Evolutionary conservation across 768 basidiomycete species (phyloP), one percentile per base, ranked within the genome.

Genomic region (Calocybe gangraenosa): DNA sequence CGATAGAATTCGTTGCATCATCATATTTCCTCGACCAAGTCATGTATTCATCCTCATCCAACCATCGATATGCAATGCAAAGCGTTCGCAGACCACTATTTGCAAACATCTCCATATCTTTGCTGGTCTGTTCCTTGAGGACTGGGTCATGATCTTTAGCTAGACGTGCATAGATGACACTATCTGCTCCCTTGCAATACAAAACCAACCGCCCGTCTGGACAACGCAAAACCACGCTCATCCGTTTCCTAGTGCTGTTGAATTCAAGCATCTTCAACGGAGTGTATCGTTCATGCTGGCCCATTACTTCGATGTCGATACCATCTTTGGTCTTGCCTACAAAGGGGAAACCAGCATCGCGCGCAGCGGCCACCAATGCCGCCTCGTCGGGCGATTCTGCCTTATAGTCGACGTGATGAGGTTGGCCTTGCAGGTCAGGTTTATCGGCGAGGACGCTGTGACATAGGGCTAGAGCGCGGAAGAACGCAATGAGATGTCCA

Each of bases 131-230:
- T 35, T 80, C 82, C 70, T 90, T 90, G 52, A 96, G 57, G 33
- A 51, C 68, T 1, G 72, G 69, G 57, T 95, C 89, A 58, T 90
- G 89, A 52, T 87, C 78, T 37, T 71, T 65, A n/a, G 79, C 75
- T 2, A 98, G 75, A 9, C 94, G 81, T 53, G 84, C 82, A 58
- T 94, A 95, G 55, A 98, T 87, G 57, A 98, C 92, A 53, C 82
- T 87, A 64, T 98, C 95, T 11, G 95, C 95, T n/a, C 95, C 95
- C 65, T 97, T 98, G 77, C 85, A 88, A 60, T 93, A 95, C 47
- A 97, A 66, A 20, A 93, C 70, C 49, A 96, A 68, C 55, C 74
- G 71, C 14, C 92, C 91, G 45, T 92, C 87, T 0, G 95, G 90
- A 41, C 78, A 77, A 20, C 95, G 87, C 35, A 92, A 81, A 48